Base-by-base conservation (phyloP, 2,329 filamentous ascomycete species). In the Zopfia rhizophila region DNA sequence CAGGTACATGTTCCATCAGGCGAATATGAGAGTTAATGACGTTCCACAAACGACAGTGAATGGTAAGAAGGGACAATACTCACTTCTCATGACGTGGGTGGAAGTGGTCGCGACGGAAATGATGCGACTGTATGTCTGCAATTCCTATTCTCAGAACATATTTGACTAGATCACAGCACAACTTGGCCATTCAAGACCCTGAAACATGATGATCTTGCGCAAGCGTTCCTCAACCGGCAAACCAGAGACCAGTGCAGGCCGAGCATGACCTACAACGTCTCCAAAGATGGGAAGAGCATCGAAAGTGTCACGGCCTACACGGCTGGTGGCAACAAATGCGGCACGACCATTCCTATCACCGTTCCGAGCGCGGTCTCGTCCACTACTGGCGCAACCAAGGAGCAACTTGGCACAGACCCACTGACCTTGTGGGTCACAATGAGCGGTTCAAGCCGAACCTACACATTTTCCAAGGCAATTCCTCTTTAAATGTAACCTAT, bases 1-100 rank as follows among this genome's bases (percentile, higher is more conserved):
- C 12, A 69, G 67, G 7, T 84, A 79, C 72, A 85, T 85, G 82
- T 84, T 86, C 74, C 84, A 87, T 65, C 83, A 86, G 69, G 82
- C 82, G 45, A 86, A 87, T 60, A 53, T 75, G 48, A 78, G 82
- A 43, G 77, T 79, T 31, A 69, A 70, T 3, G 82, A 81, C 40
- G 74, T 78, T 38, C 64, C 68, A 2, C 60, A 66, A 3, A 76
- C 78, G 35, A 78, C 74, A 7, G 70, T 84, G 37, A 82, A 82
- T 45, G 73, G 75, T 12, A 68, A 76, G 11, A 65, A 68, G 1
- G 74, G 68, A 3, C 70, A 78, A 51, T 72, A 78, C 45, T 82
- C 81, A 2, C 75, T 85, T 13, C 73, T 84, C 51, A 80, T 83
- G 65, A 78, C 77, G 10, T 85, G 82, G 82, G 74, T 79, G 13